Evolutionary conservation across 2,329 filamentous ascomycete genomes (phyloP), one percentile per base, ranked within the genome.

Genomic region (Xylaria sp.): DNA sequence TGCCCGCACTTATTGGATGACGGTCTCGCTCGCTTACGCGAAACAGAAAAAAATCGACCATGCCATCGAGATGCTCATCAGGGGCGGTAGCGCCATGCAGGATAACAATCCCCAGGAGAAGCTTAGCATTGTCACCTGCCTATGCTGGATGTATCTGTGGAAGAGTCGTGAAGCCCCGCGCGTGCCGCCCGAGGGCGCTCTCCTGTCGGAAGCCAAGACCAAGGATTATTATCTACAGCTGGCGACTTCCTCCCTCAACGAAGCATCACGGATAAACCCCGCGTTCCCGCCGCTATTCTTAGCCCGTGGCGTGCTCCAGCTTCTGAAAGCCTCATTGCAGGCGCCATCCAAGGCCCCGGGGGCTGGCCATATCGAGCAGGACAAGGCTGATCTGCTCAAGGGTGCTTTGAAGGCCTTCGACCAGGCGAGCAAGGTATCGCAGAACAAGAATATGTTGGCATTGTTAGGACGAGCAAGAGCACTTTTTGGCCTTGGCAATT

Each of bases 41-140:
- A 99, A 97, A 76, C 91, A 96, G 76, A 87, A 88, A 69, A 96
- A 96, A 76, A 85, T 94, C 58, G 92, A 97, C 69, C 90, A 94
- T 75, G 85, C 85, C 53, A 88, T 88, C 64, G 85, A 88, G 71
- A 87, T 88, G 77, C 76, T 88, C 63, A 85, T 87, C 45, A 89
- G 90, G 66, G 91, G 90, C 44, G 79, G 91, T 63, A 81, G 83
- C 56, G 90, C 89, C 58, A 81, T 85, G 64, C 85, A 91, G 66
- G 81, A 80, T 51, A 86, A 85, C 65, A 88, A 85, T 59, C 83
- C 87, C 39, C 89, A 92, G 63, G 92, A 97, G 76, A 90, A 90
- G 70, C 84, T 95, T 66, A 91, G 88, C 72, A 86, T 96, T 66
- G 81, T 96, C 59, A 89, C 88, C 57, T 91, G 89, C 71, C 78